phyloP scores from a whole-genome alignment of 2,329 filamentous ascomycete species.

The Aaosphaeria arxii region DNA sequence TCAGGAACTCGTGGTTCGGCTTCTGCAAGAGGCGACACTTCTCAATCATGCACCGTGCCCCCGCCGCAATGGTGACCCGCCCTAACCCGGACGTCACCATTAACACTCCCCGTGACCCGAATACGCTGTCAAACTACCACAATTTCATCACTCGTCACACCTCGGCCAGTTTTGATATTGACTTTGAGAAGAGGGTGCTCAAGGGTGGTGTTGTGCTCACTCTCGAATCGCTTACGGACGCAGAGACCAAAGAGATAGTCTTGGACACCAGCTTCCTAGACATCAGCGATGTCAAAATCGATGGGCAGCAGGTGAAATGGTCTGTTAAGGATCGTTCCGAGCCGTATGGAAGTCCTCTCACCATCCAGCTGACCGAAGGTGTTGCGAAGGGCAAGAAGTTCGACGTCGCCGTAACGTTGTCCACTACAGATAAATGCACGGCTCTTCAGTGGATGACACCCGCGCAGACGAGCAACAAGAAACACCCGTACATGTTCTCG shows the following conservation, averaged over 20 bases:
- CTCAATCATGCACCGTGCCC: conserved; percentile 17
- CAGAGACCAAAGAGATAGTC: conserved; percentile 70
- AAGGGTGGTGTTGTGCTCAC: conserved; percentile 73
- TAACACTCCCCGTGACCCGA: conserved; percentile 68
- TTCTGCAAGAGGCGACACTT: conserved; percentile 3
- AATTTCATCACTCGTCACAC: conserved; percentile 84
- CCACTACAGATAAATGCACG: conserved; percentile 85
- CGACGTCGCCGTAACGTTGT: conserved; percentile 51
- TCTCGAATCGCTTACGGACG: conserved; percentile 73
- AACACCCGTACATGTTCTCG: conserved; percentile 95
- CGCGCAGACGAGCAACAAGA: conserved; percentile 91
- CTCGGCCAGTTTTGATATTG: conserved; percentile 73
- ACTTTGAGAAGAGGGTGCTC: conserved; percentile 77
- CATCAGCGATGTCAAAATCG: conserved; percentile 68
- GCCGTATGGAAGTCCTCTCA: conserved; percentile 72
- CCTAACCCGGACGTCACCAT: conserved; percentile 35
- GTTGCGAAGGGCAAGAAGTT: conserved; percentile 47
- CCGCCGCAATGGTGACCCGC: conserved; percentile 33
- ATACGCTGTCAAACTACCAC: conserved; percentile 88
- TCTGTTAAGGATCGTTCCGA: conserved; percentile 66
- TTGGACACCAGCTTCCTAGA: conserved; percentile 80
- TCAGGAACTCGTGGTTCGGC: neutral
- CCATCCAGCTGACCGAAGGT: conserved; percentile 52
- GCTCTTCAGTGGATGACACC: conserved; percentile 94
- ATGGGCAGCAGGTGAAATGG: conserved; percentile 65